Percentiles rank a stretch among this genome's conserved stretches.
Evolutionary conservation across 208 protist species (phyloP).

Genomic region (Trichomonas tenax): DNA sequence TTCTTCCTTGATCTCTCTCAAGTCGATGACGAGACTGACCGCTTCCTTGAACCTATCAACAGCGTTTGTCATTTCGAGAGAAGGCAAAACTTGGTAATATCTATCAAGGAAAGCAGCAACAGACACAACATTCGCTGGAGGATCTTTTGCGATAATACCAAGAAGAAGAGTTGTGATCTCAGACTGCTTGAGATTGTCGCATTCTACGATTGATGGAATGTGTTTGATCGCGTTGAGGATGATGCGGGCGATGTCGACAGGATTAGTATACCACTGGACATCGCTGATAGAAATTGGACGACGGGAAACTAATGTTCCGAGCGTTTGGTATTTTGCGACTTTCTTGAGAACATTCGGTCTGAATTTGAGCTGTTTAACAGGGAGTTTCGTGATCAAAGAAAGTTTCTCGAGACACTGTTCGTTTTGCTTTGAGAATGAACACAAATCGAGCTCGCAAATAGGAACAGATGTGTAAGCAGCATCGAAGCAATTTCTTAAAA

Average conservation of each 20-base stretch:
- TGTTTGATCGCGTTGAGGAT: background rate
- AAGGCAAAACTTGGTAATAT: background rate
- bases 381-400: background rate
- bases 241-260: background rate
- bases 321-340: background rate
- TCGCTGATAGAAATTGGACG: background rate
- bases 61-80: background rate
- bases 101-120: background rate
- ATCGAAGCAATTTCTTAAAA: background rate
- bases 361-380: background rate
- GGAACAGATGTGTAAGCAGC: background rate
- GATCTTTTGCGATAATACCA: background rate
- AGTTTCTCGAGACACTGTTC: background rate
- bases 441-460: background rate
- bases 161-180: background rate
- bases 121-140: background rate
- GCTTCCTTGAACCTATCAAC: background rate
- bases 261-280: background rate
- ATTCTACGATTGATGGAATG: background rate
- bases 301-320: background rate
- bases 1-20: background rate
- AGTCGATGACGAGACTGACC: background rate
- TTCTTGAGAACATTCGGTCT: background rate
- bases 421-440: background rate
- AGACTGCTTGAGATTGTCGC: background rate